Conservation (phyloP, 2,329 filamentous ascomycete genomes). For the Kalaharituber pfeilii region DNA sequence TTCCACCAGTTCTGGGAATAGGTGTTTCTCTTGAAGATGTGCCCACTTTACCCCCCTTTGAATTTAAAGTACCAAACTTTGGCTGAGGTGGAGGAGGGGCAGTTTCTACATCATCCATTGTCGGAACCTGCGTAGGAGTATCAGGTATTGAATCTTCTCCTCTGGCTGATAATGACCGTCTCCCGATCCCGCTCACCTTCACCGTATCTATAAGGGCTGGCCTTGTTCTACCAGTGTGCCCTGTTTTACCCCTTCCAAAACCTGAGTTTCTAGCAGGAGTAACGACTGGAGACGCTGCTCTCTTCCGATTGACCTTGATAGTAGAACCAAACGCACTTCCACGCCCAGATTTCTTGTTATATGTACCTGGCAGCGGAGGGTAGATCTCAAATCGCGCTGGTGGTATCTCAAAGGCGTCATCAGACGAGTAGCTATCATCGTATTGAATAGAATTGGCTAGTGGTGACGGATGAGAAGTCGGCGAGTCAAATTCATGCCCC, state of each 20-base stretch:
- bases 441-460: conserved; percentile 10
- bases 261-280: conserved; percentile 11
- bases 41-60: background rate
- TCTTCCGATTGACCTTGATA: conserved; percentile 10
- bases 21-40: background rate
- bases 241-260: conserved; percentile 6
- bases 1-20: background rate
- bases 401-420: conserved; percentile 36
- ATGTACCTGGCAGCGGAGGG: conserved; percentile 42
- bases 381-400: conserved; percentile 61
- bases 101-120: background rate
- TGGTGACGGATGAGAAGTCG: conserved; percentile 12
- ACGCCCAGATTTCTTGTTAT: conserved; percentile 6
- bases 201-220: background rate
- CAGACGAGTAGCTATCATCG: background rate
- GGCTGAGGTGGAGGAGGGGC: background rate
- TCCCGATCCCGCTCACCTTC: background rate
- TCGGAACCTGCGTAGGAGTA: background rate
- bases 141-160: background rate
- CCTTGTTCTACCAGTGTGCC: conserved; percentile 1
- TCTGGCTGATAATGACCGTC: background rate
- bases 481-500: conserved; percentile 7
- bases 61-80: background rate
- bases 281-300: conserved; percentile 11
- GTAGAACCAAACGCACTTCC: conserved; percentile 11